Evolutionary conservation across 2,329 filamentous ascomycete genomes (phyloP).

Genomic region (Rhexocercosporidium sp.): DNA sequence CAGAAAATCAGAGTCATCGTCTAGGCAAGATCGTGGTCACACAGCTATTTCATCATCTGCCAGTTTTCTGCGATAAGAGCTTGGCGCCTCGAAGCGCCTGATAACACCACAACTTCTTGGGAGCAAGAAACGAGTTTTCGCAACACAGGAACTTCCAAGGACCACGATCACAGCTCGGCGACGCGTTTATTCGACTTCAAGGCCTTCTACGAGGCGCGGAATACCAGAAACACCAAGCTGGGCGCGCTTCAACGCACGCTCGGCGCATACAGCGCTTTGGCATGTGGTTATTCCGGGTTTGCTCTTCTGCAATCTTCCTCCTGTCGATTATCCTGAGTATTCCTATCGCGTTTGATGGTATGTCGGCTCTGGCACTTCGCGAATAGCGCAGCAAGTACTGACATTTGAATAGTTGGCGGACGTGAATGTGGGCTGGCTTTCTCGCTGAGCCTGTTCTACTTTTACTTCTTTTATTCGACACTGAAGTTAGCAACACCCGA

Average conservation of each 20-base stretch:
- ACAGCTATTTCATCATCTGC: slow-evolving; percentile 10
- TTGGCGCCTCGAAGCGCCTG: slow-evolving; percentile 21
- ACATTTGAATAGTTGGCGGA: slow-evolving; percentile 65
- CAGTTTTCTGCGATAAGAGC: slow-evolving; percentile 16
- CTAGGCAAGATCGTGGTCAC: slow-evolving; percentile 14
- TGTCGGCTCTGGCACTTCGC: not conserved
- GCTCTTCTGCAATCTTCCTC: slow-evolving; percentile 85
- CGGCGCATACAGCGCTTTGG: slow-evolving; percentile 53
- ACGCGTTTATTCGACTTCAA: slow-evolving; percentile 23
- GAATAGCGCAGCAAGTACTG: not conserved
- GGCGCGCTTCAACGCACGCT: slow-evolving; percentile 53
- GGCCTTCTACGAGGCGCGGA: slow-evolving; percentile 12
- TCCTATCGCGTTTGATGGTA: slow-evolving; percentile 89
- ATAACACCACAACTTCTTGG: slow-evolving; percentile 17
- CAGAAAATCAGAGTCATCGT: slow-evolving; percentile 13
- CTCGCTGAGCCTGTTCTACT: slow-evolving; percentile 84
- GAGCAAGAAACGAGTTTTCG: slow-evolving; percentile 8
- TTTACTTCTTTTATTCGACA: slow-evolving; percentile 88
- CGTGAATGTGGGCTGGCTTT: slow-evolving; percentile 93
- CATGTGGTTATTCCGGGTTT: slow-evolving; percentile 84
- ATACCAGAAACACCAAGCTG: slow-evolving; percentile 32
- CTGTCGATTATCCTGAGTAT: slow-evolving; percentile 93
- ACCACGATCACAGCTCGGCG: slow-evolving; percentile 7
- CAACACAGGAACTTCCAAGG: slow-evolving; percentile 1
- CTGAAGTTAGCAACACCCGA: slow-evolving; percentile 83